Evolutionary conservation across 1,284 basidiomycete genomes (phyloP), one percentile per base, ranked within the genome.

Genomic region (Tremellales sp.): DNA sequence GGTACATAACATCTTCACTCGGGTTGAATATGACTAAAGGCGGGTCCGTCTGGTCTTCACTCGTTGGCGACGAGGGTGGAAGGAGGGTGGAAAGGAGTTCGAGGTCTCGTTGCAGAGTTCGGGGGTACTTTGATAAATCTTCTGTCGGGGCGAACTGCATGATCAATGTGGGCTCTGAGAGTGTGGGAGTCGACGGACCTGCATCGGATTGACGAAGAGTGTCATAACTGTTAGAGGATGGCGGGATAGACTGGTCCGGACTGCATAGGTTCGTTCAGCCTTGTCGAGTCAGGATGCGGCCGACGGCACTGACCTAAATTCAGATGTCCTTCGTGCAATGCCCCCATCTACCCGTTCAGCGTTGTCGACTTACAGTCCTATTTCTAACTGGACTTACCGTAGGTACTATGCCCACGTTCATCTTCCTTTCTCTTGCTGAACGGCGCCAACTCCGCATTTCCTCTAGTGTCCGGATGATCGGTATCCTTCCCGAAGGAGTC

Each of bases 191-290:
- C 42, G 15, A 37, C 62, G 48, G 43, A 68, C 67, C 51, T 68
- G 93, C 8, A 93, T 88, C 0, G 96, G 96, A 69, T 98, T 97
- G 51, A 97, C 92, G 72, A 97, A 98, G 60, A 98, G 89, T 12
- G 93, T 97, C 53, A 97, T 79, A 55, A 97, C 84, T 0, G 94
- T 97, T 40, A 86, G 73, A 54, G 93, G 87, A 65, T 93, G 91
- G 50, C 85, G 82, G 0, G 75, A 69, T 4, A 97, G 77, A 0
- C 89, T 92, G 46, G 80, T 67, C 31, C 76, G 70, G 23, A 82
- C 81, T 76, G n/a, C n/a, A n/a, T n/a, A n/a, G n/a, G n/a, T 57
- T 4, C 7, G 6, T 17, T 39, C 22, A 45, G 44, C 41, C 25
- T 19, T 13, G 29, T 15, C 25, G 15, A 15, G 33, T 43, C 47